Conservation (phyloP, 805 yeast species). For the Pichia ethanolica region DNA sequence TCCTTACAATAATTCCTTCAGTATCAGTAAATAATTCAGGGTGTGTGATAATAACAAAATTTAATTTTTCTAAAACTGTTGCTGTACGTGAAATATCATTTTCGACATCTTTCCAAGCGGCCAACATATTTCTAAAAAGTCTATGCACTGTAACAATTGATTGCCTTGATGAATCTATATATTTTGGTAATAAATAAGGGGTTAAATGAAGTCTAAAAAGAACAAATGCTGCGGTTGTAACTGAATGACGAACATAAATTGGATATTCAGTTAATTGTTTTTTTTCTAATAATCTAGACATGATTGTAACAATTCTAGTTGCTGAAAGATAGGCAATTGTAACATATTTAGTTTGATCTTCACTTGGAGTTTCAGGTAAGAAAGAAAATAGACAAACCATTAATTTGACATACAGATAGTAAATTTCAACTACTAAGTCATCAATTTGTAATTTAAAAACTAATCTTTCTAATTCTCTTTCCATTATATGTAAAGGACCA, state of each 20-base stretch:
- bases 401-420: constrained; percentile 67
- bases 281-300: constrained; percentile 61
- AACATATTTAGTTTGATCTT: constrained; percentile 79
- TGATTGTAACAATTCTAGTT: constrained; percentile 71
- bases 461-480: constrained; percentile 68
- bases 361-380: constrained; percentile 80
- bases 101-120: constrained; percentile 87
- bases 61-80: constrained; percentile 79
- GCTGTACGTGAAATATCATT: constrained; percentile 91
- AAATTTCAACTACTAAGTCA: constrained; percentile 65
- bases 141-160: constrained; percentile 90
- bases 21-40: constrained; percentile 65
- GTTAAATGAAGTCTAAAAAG: constrained; percentile 77
- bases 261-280: constrained; percentile 77
- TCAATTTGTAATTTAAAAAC: constrained; percentile 60
- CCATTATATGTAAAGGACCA: constrained; percentile 68
- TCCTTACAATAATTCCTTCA: constrained; percentile 69
- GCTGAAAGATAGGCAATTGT: constrained; percentile 74
- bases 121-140: constrained; percentile 74
- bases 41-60: constrained; percentile 77
- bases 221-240: constrained; percentile 69
- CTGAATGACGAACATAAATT: constrained; percentile 79
- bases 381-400: constrained; percentile 87
- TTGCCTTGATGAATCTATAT: constrained; percentile 83
- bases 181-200: constrained; percentile 62